Evolutionary conservation across 2,329 filamentous ascomycete species (phyloP), one percentile per base, ranked within the genome.

Genomic region (Chaetoscypha palmicola): DNA sequence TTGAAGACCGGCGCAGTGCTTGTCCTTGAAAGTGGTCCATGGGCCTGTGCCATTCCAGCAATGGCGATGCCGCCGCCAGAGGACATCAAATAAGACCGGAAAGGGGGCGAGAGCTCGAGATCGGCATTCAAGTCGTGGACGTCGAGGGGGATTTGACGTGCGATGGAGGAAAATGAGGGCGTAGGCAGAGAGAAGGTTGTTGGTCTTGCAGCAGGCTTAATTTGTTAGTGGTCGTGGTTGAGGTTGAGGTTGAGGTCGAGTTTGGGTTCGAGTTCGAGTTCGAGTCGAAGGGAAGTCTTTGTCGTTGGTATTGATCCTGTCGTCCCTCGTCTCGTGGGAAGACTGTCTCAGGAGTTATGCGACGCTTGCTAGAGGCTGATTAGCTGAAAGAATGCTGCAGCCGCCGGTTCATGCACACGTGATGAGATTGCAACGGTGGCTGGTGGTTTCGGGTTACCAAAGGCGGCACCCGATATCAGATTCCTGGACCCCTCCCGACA

Each of bases 11-110:
- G 58, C 49, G 57, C 57, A 24, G 58, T 62, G 38, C 59, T 56
- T 37, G 56, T 60, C 46, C 58, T 57, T 35, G 54, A 39, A 39
- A 62, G 56, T 36, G 56, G 55, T 53, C 56, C 57, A 57, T 59
- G 54, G 47, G 53, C 45, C 32, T 58, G 53, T 38, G 58, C 58
- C 58, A 60, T 59, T 41, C 46, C 49, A 30, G 51, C 55, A 53
- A 52, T 54, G 42, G 52, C 56, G 41, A 50, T 53, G 38, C 55
- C 54, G 42, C 50, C 54, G 43, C 52, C 52, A 40, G 50, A 56
- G 51, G 56, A 60, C 58, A 59, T 61, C 41, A 55, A 55, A 34
- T 38, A 31, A 17, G 43, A 38, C 17, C 23, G 17, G 38, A 23
- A 12, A 22, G 20, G 19, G 22, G 24, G 32, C 8, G 28, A 22